phyloP scores from a whole-genome alignment of 306 rosid genomes.

The Malus sylvestris region DNA sequence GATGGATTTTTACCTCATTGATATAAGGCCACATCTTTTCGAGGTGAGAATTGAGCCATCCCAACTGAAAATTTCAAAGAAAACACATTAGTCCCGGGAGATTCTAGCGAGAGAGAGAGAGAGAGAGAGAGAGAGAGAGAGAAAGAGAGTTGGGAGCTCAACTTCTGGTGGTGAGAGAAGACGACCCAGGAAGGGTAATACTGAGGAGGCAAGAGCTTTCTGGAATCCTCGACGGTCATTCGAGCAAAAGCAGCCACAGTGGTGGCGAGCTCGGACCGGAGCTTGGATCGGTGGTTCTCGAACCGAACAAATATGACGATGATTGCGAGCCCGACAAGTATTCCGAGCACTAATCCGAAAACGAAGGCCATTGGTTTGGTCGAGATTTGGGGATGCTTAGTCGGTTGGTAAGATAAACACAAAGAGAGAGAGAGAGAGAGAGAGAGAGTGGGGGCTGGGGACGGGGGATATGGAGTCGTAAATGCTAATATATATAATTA shows the following conservation, averaged over 20 bases:
- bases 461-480: not conserved
- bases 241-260: conserved; percentile 72
- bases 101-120: not conserved
- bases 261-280: conserved; percentile 63
- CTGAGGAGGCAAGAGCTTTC: conserved; percentile 72
- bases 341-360: conserved; percentile 60
- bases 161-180: conserved; percentile 74
- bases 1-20: conserved; percentile 47
- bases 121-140: not conserved
- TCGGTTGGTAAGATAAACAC: not conserved
- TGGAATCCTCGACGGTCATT: conserved; percentile 81
- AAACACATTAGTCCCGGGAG: not conserved
- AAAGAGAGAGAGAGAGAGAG: not conserved
- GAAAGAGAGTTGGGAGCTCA: conserved; percentile 24
- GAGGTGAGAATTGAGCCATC: conserved; percentile 79
- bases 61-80: conserved; percentile 39
- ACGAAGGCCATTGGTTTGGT: conserved; percentile 56
- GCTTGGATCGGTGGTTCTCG: conserved; percentile 62
- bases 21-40: conserved; percentile 93
- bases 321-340: conserved; percentile 51
- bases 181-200: conserved; percentile 90
- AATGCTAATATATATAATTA: not conserved
- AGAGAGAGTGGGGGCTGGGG: not conserved
- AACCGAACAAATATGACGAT: conserved; percentile 53
- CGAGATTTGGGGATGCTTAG: not conserved